These are phyloP conservation scores for Phytophthora lateralis DNA, from an alignment of 352 stramenopile species.

Conservation along the genomic window DNA sequence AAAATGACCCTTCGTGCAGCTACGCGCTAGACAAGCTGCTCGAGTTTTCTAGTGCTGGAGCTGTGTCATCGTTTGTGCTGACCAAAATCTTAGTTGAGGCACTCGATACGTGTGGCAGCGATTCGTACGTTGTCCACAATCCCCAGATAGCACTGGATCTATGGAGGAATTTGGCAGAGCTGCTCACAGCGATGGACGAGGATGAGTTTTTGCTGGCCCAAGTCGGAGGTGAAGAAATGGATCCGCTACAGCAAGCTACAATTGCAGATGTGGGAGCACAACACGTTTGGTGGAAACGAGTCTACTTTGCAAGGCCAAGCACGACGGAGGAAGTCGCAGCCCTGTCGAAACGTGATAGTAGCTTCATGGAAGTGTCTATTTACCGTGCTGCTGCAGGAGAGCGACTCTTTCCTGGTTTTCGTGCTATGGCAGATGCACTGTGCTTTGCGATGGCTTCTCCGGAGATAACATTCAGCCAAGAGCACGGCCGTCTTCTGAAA, in stretches of 20 bases:
- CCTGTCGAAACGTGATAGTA: conserved; percentile 26
- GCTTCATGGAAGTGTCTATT: conserved; percentile 47
- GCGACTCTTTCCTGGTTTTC: conserved; percentile 40
- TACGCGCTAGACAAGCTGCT: conserved; percentile 61
- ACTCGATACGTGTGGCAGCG: conserved; percentile 62
- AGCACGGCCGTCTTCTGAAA: conserved; percentile 53
- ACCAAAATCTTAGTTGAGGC: conserved; percentile 46
- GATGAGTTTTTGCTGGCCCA: conserved; percentile 45
- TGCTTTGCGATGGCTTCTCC: conserved; percentile 25
- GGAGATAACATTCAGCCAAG: conserved; percentile 23
- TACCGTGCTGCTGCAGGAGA: conserved; percentile 51
- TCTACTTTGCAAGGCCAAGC: conserved; percentile 57
- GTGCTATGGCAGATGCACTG: conserved; percentile 34
- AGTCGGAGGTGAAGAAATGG: conserved; percentile 11
- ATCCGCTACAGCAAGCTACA: conserved; percentile 22
- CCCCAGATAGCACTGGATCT: conserved; percentile 38
- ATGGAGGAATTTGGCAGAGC: conserved; percentile 63
- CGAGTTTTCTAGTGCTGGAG: conserved; percentile 44
- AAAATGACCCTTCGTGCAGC: conserved; percentile 53
- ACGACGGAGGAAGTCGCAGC: conserved; percentile 34
- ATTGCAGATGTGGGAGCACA: conserved; percentile 39
- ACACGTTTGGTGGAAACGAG: conserved; percentile 62
- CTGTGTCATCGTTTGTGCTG: conserved; percentile 42
- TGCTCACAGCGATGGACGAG: conserved; percentile 52
- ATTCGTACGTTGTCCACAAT: conserved; percentile 52